Conservation (phyloP, 441 rosid species). For the Gossypium davidsonii region DNA sequence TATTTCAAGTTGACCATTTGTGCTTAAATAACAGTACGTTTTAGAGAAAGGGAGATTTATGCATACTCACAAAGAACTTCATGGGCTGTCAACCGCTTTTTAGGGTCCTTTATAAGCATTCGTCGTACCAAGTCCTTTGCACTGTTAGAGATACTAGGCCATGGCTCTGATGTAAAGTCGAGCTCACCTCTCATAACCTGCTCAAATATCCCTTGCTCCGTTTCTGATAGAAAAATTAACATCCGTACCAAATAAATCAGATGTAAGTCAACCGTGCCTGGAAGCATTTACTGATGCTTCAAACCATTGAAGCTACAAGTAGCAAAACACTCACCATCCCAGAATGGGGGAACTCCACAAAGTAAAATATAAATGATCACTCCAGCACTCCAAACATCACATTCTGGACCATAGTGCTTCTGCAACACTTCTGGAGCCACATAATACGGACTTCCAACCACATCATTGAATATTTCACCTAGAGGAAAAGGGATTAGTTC, state of each 20-base stretch:
- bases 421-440: slow-evolving; percentile 93
- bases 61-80: slow-evolving; percentile 74
- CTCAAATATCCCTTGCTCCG: slow-evolving; percentile 93
- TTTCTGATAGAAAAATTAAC: slow-evolving; percentile 41
- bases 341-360: slow-evolving; percentile 93
- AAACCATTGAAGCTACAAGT: slow-evolving; percentile 2
- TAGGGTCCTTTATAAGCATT: slow-evolving; percentile 86
- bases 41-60: background rate
- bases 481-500: slow-evolving; percentile 6
- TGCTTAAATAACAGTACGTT: background rate
- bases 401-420: slow-evolving; percentile 78
- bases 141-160: slow-evolving; percentile 80
- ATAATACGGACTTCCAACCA: slow-evolving; percentile 93
- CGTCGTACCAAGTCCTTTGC: slow-evolving; percentile 82
- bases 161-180: slow-evolving; percentile 87
- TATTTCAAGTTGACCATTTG: background rate
- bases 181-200: slow-evolving; percentile 89
- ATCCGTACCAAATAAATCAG: slow-evolving; percentile 16
- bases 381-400: slow-evolving; percentile 99
- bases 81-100: slow-evolving; percentile 74
- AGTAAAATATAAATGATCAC: slow-evolving; percentile 83
- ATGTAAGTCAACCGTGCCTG: slow-evolving; percentile 1
- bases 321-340: slow-evolving; percentile 69
- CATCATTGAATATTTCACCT: slow-evolving; percentile 84
- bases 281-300: slow-evolving; percentile 3